Base-by-base conservation (phyloP, 2,329 filamentous ascomycete species). In the Fusarium xylarioides region DNA sequence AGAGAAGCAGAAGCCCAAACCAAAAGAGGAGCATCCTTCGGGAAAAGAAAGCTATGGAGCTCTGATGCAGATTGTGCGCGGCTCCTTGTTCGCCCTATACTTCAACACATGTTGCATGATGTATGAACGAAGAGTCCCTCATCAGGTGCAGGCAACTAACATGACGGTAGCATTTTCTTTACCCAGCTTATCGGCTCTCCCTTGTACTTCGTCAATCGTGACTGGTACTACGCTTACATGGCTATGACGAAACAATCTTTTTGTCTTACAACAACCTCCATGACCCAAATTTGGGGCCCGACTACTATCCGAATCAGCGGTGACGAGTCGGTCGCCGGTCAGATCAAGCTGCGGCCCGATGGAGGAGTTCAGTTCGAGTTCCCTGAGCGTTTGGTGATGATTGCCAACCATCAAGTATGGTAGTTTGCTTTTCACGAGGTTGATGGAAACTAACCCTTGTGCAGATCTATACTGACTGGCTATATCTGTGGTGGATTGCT, bases 401-500 rank as follows among this genome's bases (percentile, higher is more conserved):
- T 97, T 80, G 94, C 94, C 32, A 97, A 97, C 79, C 94, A 97
- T 79, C 93, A 96, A 83, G 88, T 91, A 81, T 21, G 66, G 55
- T 34, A 10, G n/a, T 54, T 28, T 26, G 8, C n/a, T n/a, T n/a
- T 18, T 40, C 18, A n/a, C 7, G 11, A 30, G 19, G 26, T 5
- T 30, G 6, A 14, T 23, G 8, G 37, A n/a, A 49, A 16, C 38
- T 63, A 23, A 59, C 28, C 8, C 35, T 34, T 58, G 4, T 32
- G 30, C 74, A 88, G 88, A 91, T 97, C 58, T 97, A 97, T 80
- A 95, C 94, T 14, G 94, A 97, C 82, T 97, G 94, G 94, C 83
- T 97, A 14, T 97, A 97, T 80, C 88, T 97, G 12, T 97, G 94
- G 94, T 97, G 94, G 94, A 91, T 94, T 32, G 93, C 91, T n/a